phyloP scores from a whole-genome alignment of 2,329 filamentous ascomycete genomes.

The Hypocrella siamensis region DNA sequence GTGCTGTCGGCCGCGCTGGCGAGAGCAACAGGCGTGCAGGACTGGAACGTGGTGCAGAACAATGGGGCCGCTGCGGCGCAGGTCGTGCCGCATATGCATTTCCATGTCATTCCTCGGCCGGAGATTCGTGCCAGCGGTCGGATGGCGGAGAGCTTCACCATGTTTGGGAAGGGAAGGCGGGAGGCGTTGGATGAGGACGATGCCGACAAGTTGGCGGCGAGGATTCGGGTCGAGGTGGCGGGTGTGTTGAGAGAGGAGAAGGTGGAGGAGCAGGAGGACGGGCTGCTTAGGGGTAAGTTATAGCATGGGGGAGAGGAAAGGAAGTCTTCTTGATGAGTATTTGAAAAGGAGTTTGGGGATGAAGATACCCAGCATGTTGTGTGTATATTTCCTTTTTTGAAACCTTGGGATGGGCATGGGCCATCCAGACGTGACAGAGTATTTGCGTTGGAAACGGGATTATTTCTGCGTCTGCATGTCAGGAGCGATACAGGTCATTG shows the following conservation, averaged over 20 bases:
- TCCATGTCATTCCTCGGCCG: constrained; percentile 81
- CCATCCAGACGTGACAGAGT: too few relatives aligned
- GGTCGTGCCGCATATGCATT: constrained; percentile 87
- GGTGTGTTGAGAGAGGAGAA: constrained; percentile 28
- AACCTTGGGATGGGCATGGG: too few relatives aligned
- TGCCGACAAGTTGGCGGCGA: constrained; percentile 40
- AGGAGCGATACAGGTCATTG: too few relatives aligned
- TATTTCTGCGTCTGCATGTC: too few relatives aligned
- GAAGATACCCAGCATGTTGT: too few relatives aligned
- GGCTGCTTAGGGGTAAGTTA: constrained; percentile 16
- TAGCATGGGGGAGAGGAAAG: constrained; percentile 9
- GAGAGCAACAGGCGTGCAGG: constrained; percentile 51
- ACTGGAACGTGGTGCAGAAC: constrained; percentile 97
- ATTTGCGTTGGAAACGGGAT: too few relatives aligned
- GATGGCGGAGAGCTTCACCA: constrained; percentile 54
- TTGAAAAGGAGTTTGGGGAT: too few relatives aligned
- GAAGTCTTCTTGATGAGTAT: not conserved
- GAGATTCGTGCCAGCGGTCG: constrained; percentile 40
- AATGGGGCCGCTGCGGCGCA: constrained; percentile 83
- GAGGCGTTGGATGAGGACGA: constrained; percentile 68
- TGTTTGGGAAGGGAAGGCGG: constrained; percentile 63
- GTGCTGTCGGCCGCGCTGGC: constrained; percentile 58
- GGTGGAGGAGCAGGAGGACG: constrained; percentile 6
- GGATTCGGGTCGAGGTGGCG: constrained; percentile 33
- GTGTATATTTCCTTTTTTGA: too few relatives aligned